phyloP scores from a whole-genome alignment of 495 filamentous ascomycete species.

The Pseudoneurospora amorphoporcata region DNA sequence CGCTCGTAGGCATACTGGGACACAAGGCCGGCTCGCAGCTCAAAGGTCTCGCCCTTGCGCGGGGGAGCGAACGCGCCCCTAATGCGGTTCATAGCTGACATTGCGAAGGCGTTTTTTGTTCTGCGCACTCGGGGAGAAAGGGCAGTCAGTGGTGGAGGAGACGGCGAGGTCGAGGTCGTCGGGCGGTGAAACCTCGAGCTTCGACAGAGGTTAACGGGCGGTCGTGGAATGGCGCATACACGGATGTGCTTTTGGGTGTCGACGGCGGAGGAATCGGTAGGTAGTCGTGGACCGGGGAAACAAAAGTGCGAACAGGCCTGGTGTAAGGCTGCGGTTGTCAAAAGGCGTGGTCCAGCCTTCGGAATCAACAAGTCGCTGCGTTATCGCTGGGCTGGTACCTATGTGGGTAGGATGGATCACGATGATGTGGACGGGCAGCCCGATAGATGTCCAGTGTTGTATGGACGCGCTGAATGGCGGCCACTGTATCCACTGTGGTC shows the following conservation, averaged over 20 bases:
- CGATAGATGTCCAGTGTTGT: neutral
- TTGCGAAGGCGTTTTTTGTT: constrained; percentile 6
- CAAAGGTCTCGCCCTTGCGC: constrained; percentile 95
- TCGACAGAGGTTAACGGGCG: neutral
- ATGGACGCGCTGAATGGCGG: neutral
- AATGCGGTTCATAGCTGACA: constrained; percentile 93
- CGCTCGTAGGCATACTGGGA: constrained; percentile 99
- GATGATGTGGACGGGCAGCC: neutral
- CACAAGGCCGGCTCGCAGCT: constrained; percentile 91
- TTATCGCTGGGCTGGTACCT: neutral
- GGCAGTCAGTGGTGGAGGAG: constrained; percentile 1
- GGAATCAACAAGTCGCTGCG: neutral
- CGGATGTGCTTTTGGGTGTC: neutral
- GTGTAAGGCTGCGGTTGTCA: neutral
- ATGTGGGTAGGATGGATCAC: neutral
- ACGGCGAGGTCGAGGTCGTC: neutral
- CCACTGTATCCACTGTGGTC: neutral
- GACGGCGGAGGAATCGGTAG: neutral
- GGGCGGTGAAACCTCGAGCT: constrained; percentile 9
- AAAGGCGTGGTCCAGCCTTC: neutral
- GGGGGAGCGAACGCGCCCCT: constrained; percentile 83
- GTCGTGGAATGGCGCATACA: neutral
- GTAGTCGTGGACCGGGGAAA: neutral
- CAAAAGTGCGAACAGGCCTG: neutral
- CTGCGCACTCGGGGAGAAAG: neutral